These are phyloP conservation scores for Fusarium sp. DNA, from an alignment of 2,329 filamentous ascomycete species.

Conservation along the genomic window DNA sequence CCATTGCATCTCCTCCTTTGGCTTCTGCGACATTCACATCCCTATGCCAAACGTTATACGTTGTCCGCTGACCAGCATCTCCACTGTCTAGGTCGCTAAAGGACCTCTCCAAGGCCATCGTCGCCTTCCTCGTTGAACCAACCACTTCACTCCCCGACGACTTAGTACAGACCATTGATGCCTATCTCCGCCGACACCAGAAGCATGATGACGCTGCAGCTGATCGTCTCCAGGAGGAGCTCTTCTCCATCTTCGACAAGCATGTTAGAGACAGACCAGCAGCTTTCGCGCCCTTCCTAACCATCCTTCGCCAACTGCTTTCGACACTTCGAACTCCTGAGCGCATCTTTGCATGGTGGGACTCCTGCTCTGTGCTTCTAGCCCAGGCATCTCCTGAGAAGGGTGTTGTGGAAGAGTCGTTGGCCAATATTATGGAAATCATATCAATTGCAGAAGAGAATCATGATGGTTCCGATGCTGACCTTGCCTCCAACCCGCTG, in stretches of 20 bases:
- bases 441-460: constrained; percentile 73
- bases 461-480: constrained; percentile 59
- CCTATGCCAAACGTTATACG: constrained; percentile 15
- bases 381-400: constrained; percentile 72
- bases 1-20: constrained; percentile 32
- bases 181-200: constrained; percentile 76
- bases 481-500: constrained; percentile 63
- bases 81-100: constrained; percentile 65
- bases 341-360: constrained; percentile 79
- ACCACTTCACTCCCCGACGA: constrained; percentile 75
- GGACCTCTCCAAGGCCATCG: constrained; percentile 71
- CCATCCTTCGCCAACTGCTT: constrained; percentile 73
- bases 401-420: constrained; percentile 72
- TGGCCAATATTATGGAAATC: constrained; percentile 74
- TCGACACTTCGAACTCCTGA: constrained; percentile 73
- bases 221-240: constrained; percentile 81
- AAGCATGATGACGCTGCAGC: constrained; percentile 75
- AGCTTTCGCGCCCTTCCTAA: constrained; percentile 76
- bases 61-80: constrained; percentile 39
- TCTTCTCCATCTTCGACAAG: constrained; percentile 75
- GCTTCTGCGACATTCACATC: constrained; percentile 25
- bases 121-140: constrained; percentile 62
- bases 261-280: constrained; percentile 69
- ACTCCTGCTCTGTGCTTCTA: constrained; percentile 56
- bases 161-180: constrained; percentile 71